Conservation (phyloP, 805 yeast genomes). For the Metschnikowia continentalis region DNA sequence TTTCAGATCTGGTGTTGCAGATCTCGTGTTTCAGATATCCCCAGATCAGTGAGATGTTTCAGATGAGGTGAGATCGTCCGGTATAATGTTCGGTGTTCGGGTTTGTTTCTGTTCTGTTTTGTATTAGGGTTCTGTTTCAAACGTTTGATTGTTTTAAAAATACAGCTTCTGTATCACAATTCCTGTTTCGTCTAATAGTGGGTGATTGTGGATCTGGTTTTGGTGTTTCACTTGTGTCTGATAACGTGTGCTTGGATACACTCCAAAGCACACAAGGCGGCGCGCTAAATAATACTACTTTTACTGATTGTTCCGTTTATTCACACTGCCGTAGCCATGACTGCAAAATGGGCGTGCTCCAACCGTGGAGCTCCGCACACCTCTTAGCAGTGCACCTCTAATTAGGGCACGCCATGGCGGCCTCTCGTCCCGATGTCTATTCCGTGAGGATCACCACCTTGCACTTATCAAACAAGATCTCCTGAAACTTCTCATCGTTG, state of each 20-base stretch:
- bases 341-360: not conserved
- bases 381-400: not conserved
- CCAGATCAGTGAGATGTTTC: too few species aligned
- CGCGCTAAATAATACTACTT: not conserved
- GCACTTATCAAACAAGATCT: conserved; percentile 39
- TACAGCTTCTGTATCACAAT: too few species aligned
- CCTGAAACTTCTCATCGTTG: conserved; percentile 37
- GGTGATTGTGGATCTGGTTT: too few species aligned
- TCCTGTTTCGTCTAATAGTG: too few species aligned
- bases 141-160: too few species aligned
- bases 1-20: too few species aligned
- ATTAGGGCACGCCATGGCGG: not conserved
- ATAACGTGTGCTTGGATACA: not conserved
- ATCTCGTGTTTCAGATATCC: too few species aligned
- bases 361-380: not conserved
- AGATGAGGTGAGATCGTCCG: too few species aligned
- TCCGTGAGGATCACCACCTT: conserved; percentile 33
- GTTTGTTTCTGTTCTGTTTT: too few species aligned
- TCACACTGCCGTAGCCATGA: not conserved
- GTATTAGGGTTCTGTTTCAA: too few species aligned
- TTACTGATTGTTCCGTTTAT: not conserved
- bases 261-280: not conserved
- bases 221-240: too few species aligned
- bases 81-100: too few species aligned
- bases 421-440: not conserved